Conservation (phyloP, 108 stramenopile species). For the Cyclotella cryptica region DNA sequence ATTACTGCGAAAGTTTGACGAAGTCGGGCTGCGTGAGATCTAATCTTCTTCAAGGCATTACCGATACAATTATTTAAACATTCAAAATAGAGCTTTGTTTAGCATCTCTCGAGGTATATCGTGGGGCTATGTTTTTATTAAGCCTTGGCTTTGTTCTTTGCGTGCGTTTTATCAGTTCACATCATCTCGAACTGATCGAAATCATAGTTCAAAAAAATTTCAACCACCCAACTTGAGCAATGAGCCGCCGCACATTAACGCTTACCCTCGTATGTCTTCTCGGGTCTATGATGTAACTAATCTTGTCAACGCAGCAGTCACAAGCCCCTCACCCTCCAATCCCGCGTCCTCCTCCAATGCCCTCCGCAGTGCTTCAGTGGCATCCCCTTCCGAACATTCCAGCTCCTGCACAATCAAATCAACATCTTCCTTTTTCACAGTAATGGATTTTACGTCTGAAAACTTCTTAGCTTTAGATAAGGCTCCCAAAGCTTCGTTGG, state of each 20-base stretch:
- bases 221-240: too few species aligned
- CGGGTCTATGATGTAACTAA: slow-evolving; percentile 60
- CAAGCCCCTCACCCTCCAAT: slow-evolving; percentile 44
- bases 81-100: too few species aligned
- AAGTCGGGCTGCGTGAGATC: background rate
- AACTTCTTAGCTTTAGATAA: slow-evolving; percentile 49
- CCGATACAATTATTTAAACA: background rate
- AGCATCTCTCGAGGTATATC: too few species aligned
- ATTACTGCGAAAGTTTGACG: background rate
- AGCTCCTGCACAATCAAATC: slow-evolving; percentile 69
- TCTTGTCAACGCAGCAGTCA: slow-evolving; percentile 69
- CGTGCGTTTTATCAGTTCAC: too few species aligned
- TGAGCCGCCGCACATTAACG: too few species aligned
- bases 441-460: slow-evolving; percentile 22
- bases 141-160: too few species aligned
- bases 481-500: slow-evolving; percentile 71
- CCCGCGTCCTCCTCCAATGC: slow-evolving; percentile 46
- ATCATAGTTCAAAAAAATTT: too few species aligned
- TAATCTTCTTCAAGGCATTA: too few species aligned
- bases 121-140: too few species aligned
- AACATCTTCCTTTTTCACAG: slow-evolving; percentile 76
- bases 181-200: too few species aligned
- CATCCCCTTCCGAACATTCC: slow-evolving; percentile 77
- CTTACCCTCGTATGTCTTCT: too few species aligned
- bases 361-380: slow-evolving; percentile 60